Evolutionary conservation across 305 asterid species (phyloP).

Genomic region (Plantago coronopus): DNA sequence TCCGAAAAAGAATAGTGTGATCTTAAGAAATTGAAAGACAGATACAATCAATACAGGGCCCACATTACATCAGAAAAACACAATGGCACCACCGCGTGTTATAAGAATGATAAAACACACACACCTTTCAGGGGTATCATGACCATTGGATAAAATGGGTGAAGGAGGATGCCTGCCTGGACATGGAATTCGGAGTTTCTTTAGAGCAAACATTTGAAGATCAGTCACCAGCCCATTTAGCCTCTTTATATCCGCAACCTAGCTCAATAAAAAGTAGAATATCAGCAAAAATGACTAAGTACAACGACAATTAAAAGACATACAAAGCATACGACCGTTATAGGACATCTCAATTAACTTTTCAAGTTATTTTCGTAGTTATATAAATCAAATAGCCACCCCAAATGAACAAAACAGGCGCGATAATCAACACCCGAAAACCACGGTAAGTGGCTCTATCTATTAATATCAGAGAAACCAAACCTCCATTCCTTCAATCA

Average conservation of each 20-base stretch:
- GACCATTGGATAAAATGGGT: conserved; percentile 44
- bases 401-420: background rate
- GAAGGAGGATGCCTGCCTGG: conserved; percentile 90
- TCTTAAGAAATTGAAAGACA: background rate
- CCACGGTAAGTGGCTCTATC: background rate
- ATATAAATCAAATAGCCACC: background rate
- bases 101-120: conserved; percentile 8
- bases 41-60: background rate
- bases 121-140: conserved; percentile 38
- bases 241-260: conserved; percentile 82
- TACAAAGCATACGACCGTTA: too few relatives aligned
- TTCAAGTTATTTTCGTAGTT: background rate
- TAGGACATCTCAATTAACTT: background rate
- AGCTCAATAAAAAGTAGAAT: conserved; percentile 22
- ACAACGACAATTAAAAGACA: background rate
- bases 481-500: background rate
- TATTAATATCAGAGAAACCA: background rate
- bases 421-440: background rate
- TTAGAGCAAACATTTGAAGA: conserved; percentile 82
- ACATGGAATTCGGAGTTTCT: conserved; percentile 70
- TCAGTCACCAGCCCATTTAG: conserved; percentile 75
- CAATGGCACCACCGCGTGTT: background rate
- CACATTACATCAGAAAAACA: background rate
- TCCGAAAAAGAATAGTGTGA: background rate
- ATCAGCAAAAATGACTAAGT: conserved; percentile 1